These are phyloP conservation scores for Cercophora newfieldiana DNA, from an alignment of 495 filamentous ascomycete species.

Conservation along the genomic window DNA sequence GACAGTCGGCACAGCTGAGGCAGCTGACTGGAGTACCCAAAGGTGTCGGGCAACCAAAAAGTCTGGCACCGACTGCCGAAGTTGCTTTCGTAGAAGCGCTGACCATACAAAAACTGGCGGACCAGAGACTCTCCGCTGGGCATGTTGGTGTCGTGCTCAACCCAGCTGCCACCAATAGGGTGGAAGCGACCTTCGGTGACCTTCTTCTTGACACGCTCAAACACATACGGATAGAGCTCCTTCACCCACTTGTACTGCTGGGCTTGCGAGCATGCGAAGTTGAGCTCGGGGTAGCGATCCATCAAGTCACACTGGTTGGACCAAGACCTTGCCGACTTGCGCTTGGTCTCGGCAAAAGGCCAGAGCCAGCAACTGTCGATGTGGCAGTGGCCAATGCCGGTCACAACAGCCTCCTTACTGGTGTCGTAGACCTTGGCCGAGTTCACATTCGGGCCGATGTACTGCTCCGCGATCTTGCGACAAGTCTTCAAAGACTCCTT, in stretches of 20 bases:
- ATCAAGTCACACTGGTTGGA: slow-evolving; percentile 92
- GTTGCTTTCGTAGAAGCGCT: slow-evolving; percentile 89
- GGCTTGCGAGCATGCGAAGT: slow-evolving; percentile 88
- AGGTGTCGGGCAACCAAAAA: slow-evolving; percentile 98
- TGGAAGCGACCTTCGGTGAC: slow-evolving; percentile 90
- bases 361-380: slow-evolving; percentile 98
- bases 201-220: slow-evolving; percentile 85
- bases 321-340: slow-evolving; percentile 95
- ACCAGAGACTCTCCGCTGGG: slow-evolving; percentile 92
- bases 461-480: slow-evolving; percentile 78
- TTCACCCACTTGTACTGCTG: slow-evolving; percentile 99
- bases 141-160: slow-evolving; percentile 97
- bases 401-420: slow-evolving; percentile 72
- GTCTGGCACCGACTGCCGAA: slow-evolving; percentile 88
- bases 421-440: slow-evolving; percentile 81
- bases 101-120: slow-evolving; percentile 93
- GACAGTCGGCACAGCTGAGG: slow-evolving; percentile 89
- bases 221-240: slow-evolving; percentile 80
- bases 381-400: slow-evolving; percentile 91
- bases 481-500: slow-evolving; percentile 74
- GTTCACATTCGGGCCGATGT: slow-evolving; percentile 78
- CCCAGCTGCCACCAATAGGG: slow-evolving; percentile 96
- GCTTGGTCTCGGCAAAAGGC: slow-evolving; percentile 98
- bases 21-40: slow-evolving; percentile 92
- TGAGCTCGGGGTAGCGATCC: slow-evolving; percentile 90